Evolutionary conservation across 257 asterid genomes (phyloP).

Genomic region (Galeopsis tetrahit): DNA sequence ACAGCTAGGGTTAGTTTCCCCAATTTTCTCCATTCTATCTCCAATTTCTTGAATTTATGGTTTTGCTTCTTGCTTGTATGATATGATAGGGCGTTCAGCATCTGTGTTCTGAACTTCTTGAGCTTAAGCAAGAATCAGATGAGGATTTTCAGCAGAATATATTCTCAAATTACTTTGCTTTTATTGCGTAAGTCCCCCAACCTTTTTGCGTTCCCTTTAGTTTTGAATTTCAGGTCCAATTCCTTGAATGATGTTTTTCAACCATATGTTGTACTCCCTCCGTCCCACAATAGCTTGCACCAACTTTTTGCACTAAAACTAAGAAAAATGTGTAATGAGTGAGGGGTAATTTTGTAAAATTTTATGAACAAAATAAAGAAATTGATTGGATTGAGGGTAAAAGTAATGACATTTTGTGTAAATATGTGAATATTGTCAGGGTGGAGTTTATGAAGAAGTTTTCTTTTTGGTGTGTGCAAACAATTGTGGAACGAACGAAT

Average conservation of each 20-base stretch:
- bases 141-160: slow-evolving; percentile 74
- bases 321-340: too few relatives aligned
- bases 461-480: too few relatives aligned
- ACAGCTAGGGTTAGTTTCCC: slow-evolving; percentile 65
- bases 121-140: slow-evolving; percentile 71
- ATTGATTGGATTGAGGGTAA: too few relatives aligned
- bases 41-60: background rate
- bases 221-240: background rate
- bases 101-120: slow-evolving; percentile 81
- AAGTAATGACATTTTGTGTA: too few relatives aligned
- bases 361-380: too few relatives aligned
- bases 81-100: slow-evolving; percentile 66
- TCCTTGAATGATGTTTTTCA: background rate
- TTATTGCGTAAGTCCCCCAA: slow-evolving; percentile 55
- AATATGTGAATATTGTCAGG: too few relatives aligned
- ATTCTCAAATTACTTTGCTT: slow-evolving; percentile 60
- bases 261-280: background rate
- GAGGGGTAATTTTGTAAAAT: too few relatives aligned
- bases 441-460: too few relatives aligned
- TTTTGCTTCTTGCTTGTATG: background rate
- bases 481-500: too few relatives aligned
- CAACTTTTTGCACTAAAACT: too few relatives aligned
- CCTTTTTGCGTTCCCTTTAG: background rate
- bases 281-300: too few relatives aligned
- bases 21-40: background rate